Base-by-base conservation (phyloP, 108 stramenopile genomes). In the Conticribra weissflogii region DNA sequence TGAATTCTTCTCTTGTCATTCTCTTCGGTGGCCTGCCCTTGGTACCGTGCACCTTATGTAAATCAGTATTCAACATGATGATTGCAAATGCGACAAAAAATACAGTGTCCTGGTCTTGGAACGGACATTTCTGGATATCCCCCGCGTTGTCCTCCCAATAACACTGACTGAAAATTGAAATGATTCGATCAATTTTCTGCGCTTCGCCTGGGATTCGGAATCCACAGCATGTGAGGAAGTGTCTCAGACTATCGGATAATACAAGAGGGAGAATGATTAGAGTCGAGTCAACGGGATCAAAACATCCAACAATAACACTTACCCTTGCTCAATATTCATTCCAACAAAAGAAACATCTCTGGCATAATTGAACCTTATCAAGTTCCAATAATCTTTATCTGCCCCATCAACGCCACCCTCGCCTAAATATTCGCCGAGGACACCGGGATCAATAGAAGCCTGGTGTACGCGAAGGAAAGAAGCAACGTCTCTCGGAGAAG, bases 11-110 rank as follows among this genome's bases (percentile, higher is more conserved):
- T 56, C 86, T 85, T 30, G 96, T 90, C 97, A 99, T 99, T 67
- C 83, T 91, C 65, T 89, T 92, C 1, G 66, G 71, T 44, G 55
- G 55, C 71, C 72, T 83, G 72, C 63, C 76, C 71, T 62, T 77
- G 62, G 27, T 32, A 22, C 21, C 50, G 33, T 70, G 60, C 41
- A 80, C 70, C 75, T 94, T 96, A 78, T 99, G 96, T 67, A 98
- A 72, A 67, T 99, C 98, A 2, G 98, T 99, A 81, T 99, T 99
- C 16, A 99, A 81, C 91, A 99, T 97, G 68, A 99, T 99, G 48
- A 97, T 86, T 8, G 97, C 94, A 82, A 97, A 99, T 29, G 96
- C 86, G 16, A 99, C 74, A 3, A 99, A 34, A 75, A 88, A 97
- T 16, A 95, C 93, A 23, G 96, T 91, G 58, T 97, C 97, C 54